A percentile compares a stretch with the other conserved stretches of the same genome.
These are phyloP conservation scores for Colletotrichum navitas DNA, from an alignment of 2,329 filamentous ascomycete genomes.

Conservation along the genomic window DNA sequence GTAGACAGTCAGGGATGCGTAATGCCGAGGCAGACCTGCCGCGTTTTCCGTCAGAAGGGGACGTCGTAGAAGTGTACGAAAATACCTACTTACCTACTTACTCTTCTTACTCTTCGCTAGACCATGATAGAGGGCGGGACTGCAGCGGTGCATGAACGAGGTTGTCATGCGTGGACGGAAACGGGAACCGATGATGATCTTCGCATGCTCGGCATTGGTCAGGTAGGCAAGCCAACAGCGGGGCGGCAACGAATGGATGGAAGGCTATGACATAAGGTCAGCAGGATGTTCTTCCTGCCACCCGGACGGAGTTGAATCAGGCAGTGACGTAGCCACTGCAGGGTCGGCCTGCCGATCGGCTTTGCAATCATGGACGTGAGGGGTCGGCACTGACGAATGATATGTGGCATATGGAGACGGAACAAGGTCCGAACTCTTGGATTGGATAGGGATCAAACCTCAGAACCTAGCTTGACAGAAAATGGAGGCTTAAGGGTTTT, in stretches of 20 bases:
- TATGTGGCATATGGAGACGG: neutral
- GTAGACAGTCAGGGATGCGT: neutral
- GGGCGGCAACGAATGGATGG: neutral
- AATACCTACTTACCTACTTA: neutral
- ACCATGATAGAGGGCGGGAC: neutral
- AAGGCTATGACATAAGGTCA: neutral
- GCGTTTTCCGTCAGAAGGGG: conserved; percentile 8
- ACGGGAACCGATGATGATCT: neutral
- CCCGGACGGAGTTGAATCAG: neutral
- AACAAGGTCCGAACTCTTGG: neutral
- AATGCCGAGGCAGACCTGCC: conserved; percentile 1
- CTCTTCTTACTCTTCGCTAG: neutral
- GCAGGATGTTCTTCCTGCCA: neutral
- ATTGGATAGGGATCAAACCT: neutral
- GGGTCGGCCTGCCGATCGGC: conserved; percentile 19
- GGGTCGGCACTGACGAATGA: conserved; percentile 1
- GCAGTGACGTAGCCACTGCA: conserved; percentile 14
- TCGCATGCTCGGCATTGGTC: neutral
- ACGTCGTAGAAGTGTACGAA: neutral
- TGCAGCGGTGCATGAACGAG: conserved; percentile 3
- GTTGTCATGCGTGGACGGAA: neutral
- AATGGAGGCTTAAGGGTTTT: conserved; percentile 5
- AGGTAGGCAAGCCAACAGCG: neutral
- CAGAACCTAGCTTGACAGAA: neutral
- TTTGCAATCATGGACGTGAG: conserved; percentile 9